Conservation (phyloP, 345 rosid genomes). For the Carallia brachiata region DNA sequence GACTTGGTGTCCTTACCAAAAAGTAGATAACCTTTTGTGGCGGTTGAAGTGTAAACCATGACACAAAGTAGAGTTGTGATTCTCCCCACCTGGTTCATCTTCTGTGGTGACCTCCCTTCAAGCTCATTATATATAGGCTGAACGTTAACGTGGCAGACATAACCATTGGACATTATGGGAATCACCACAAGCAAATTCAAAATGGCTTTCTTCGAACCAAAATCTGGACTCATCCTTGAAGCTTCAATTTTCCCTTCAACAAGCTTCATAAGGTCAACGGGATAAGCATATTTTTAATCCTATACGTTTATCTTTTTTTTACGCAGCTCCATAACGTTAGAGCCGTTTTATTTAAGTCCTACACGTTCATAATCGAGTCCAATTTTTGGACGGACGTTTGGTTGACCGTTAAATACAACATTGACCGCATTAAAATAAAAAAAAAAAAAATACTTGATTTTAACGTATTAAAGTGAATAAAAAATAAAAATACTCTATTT, state of each 20-base stretch:
- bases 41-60: slow-evolving; percentile 65
- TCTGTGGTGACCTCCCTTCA: slow-evolving; percentile 63
- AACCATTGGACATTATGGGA: slow-evolving; percentile 89
- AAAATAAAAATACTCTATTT: no score
- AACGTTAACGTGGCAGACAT: slow-evolving; percentile 85
- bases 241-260: slow-evolving; percentile 69
- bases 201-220: slow-evolving; percentile 63
- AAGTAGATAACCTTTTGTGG: slow-evolving; percentile 77
- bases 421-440: no score
- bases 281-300: no score
- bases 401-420: no score
- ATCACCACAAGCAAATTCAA: slow-evolving; percentile 90
- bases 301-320: no score
- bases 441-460: no score
- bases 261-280: slow-evolving; percentile 46
- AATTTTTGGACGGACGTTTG: no score
- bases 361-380: no score
- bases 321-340: no score
- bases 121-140: slow-evolving; percentile 97
- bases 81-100: slow-evolving; percentile 85
- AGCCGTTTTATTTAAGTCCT: no score
- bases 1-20: slow-evolving; percentile 82
- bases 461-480: no score
- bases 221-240: slow-evolving; percentile 77
- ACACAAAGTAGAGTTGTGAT: slow-evolving; percentile 70